Percentiles rank a stretch among this genome's conserved stretches.
Evolutionary conservation across 202 grass and related monocot genomes (phyloP).

Genomic region (Setaria viridis): DNA sequence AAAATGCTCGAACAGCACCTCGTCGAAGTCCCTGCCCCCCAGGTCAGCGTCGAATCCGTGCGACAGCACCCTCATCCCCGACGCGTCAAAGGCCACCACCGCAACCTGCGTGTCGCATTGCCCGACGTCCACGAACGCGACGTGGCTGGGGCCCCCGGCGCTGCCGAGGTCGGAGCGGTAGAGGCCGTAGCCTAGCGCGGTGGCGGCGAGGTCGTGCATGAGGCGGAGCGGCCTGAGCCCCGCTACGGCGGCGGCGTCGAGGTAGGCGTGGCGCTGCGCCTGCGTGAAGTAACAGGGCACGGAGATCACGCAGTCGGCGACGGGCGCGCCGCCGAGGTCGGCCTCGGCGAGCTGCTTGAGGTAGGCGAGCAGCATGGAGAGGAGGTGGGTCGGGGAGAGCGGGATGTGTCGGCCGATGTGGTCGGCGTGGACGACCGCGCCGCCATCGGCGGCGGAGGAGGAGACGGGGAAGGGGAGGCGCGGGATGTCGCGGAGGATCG

Average conservation of each 20-base stretch:
- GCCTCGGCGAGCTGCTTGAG: slow-evolving; percentile 78
- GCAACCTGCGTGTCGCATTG: slow-evolving; percentile 93
- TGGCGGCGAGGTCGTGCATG: slow-evolving; percentile 89
- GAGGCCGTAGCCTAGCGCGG: slow-evolving; percentile 93
- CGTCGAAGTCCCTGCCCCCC: slow-evolving; percentile 90
- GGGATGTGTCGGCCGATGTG: slow-evolving; percentile 59
- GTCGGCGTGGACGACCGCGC: slow-evolving; percentile 55
- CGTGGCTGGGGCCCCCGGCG: slow-evolving; percentile 36
- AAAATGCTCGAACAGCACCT: slow-evolving; percentile 88
- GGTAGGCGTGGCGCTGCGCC: slow-evolving; percentile 71
- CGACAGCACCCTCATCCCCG: slow-evolving; percentile 74
- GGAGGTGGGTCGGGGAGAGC: slow-evolving; percentile 72
- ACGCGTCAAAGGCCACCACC: slow-evolving; percentile 61
- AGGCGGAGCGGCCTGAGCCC: slow-evolving; percentile 80
- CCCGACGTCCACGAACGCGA: slow-evolving; percentile 84
- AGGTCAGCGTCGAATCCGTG: slow-evolving; percentile 86
- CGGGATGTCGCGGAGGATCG: slow-evolving; percentile 51
- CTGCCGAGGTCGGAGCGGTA: slow-evolving; percentile 79
- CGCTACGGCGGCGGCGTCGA: slow-evolving; percentile 77
- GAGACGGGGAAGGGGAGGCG: slow-evolving; percentile 65
- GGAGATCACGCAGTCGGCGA: slow-evolving; percentile 84
- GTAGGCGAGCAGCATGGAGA: slow-evolving; percentile 83
- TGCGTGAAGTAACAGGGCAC: slow-evolving; percentile 93
- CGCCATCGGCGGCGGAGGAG: background rate
- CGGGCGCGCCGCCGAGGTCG: slow-evolving; percentile 57